Percentiles rank a stretch among this genome's conserved stretches.
Conservation (phyloP, 192 early-diverging fungal species). For the Chytriomyces sp. region DNA sequence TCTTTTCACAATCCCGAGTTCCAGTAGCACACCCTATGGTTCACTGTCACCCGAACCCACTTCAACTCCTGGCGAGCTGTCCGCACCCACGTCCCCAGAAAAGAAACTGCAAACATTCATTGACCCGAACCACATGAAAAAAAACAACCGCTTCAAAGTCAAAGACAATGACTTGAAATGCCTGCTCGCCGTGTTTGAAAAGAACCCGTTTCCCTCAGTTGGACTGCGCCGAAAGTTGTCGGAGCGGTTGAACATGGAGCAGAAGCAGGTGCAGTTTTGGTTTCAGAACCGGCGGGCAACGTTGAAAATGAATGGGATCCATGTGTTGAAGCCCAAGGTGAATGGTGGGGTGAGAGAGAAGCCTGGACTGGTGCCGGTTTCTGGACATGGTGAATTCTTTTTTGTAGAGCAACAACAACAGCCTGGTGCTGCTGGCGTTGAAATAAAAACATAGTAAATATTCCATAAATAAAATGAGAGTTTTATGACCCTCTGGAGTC, state of each 20-base stretch:
- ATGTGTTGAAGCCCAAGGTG: slow-evolving; percentile 28
- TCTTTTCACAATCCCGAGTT: no score
- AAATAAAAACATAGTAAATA: neutral
- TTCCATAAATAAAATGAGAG: neutral
- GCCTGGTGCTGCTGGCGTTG: neutral
- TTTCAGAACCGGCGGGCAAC: slow-evolving; percentile 29
- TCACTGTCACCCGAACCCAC: no score
- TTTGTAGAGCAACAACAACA: neutral
- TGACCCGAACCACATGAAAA: neutral
- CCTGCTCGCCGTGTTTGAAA: neutral
- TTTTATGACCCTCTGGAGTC: neutral
- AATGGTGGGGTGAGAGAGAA: neutral
- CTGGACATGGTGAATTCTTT: slow-evolving; percentile 1
- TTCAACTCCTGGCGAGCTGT: neutral
- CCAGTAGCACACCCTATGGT: no score
- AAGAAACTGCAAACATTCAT: neutral
- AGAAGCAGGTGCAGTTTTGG: slow-evolving; percentile 28
- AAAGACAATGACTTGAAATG: neutral
- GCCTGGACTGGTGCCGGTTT: neutral
- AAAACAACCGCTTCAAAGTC: slow-evolving; percentile 1
- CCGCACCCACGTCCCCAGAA: neutral
- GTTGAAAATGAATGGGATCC: slow-evolving; percentile 17
- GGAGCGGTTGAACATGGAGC: neutral
- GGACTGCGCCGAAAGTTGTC: neutral
- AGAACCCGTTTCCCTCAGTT: neutral